phyloP scores from a whole-genome alignment of 2,329 filamentous ascomycete genomes.

The Nemania diffusa region DNA sequence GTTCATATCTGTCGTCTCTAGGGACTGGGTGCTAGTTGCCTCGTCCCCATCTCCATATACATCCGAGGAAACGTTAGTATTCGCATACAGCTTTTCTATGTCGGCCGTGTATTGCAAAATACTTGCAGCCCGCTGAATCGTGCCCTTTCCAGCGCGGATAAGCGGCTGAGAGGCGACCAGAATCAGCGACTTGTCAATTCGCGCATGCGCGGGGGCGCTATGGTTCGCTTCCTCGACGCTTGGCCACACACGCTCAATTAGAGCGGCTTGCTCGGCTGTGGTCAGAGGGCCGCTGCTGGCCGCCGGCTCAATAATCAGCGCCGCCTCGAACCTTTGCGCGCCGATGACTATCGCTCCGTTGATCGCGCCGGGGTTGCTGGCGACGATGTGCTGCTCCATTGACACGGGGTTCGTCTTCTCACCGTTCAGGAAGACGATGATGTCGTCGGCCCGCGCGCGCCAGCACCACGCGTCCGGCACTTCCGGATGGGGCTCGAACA shows the following conservation, averaged over 20 bases:
- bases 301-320: conserved; percentile 38
- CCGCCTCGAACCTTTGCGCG: conserved; percentile 41
- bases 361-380: conserved; percentile 33
- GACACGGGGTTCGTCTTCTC: conserved; percentile 47
- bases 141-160: conserved; percentile 40
- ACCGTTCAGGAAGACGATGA: conserved; percentile 48
- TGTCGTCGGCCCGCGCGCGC: conserved; percentile 46
- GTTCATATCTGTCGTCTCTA: not conserved
- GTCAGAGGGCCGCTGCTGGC: not conserved
- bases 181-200: conserved; percentile 38
- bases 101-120: conserved; percentile 33
- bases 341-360: conserved; percentile 38
- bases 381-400: conserved; percentile 43
- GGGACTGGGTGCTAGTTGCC: not conserved
- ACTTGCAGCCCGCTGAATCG: conserved; percentile 34
- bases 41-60: not conserved
- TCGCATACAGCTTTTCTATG: conserved; percentile 25
- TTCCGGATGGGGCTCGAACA: conserved; percentile 42
- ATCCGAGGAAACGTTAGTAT: conserved; percentile 1
- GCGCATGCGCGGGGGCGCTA: conserved; percentile 37
- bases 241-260: conserved; percentile 41
- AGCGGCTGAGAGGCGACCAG: conserved; percentile 34
- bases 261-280: conserved; percentile 37
- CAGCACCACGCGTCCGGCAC: conserved; percentile 44
- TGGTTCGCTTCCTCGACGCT: conserved; percentile 42